phyloP scores from a whole-genome alignment of 148 eudicot genomes.

The Simmondsia chinensis region DNA sequence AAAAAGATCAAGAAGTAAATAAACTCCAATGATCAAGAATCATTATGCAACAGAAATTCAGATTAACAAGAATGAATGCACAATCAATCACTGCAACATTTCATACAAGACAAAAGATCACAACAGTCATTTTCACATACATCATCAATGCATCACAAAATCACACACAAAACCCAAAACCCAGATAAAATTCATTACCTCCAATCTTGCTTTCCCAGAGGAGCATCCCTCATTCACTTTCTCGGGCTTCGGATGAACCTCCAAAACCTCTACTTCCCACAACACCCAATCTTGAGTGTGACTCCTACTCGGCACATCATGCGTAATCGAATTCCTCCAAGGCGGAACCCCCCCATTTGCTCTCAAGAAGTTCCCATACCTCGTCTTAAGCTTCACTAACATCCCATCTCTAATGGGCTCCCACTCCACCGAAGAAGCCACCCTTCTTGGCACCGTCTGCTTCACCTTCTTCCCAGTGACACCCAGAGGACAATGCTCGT shows the following conservation, averaged over 20 bases:
- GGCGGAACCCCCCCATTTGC: slow-evolving; percentile 91
- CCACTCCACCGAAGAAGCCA: slow-evolving; percentile 74
- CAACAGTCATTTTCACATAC: too few species aligned
- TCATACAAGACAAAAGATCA: too few species aligned
- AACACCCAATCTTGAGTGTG: slow-evolving; percentile 60
- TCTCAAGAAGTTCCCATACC: slow-evolving; percentile 62
- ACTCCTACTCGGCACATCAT: slow-evolving; percentile 73
- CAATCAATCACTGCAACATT: too few species aligned
- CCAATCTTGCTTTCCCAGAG: slow-evolving; percentile 11
- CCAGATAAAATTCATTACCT: slow-evolving; percentile 9
- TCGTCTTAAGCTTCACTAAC: too few species aligned
- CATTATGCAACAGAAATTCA: too few species aligned
- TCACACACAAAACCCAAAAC: background rate
- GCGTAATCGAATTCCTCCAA: slow-evolving; percentile 80
- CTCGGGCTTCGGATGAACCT: slow-evolving; percentile 15
- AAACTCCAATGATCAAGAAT: too few species aligned
- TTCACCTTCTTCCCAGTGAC: slow-evolving; percentile 62
- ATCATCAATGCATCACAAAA: too few species aligned
- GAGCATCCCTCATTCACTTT: background rate
- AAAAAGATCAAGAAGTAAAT: too few species aligned
- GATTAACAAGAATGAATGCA: too few species aligned
- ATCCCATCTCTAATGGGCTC: slow-evolving; percentile 65
- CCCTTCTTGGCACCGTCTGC: slow-evolving; percentile 34
- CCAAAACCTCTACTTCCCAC: slow-evolving; percentile 74
- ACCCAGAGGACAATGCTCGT: slow-evolving; percentile 47